phyloP scores from a whole-genome alignment of 2,329 filamentous ascomycete genomes.

The Diaporthe batatas region DNA sequence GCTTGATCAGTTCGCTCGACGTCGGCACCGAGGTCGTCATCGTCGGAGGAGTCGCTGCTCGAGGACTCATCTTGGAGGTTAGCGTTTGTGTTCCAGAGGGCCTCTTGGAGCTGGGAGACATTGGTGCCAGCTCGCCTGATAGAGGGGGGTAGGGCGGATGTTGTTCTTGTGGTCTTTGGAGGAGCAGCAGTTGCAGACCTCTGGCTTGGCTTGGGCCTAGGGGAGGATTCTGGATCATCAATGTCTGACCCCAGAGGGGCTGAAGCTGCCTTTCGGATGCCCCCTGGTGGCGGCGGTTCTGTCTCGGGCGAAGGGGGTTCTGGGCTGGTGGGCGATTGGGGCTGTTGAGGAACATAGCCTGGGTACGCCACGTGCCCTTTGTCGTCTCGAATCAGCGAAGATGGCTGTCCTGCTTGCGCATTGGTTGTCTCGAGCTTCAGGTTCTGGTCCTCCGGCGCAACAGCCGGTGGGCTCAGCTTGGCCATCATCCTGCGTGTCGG shows the following conservation, averaged over 20 bases:
- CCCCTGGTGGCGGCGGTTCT: not conserved
- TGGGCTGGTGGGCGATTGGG: slow-evolving; percentile 42
- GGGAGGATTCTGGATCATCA: not conserved
- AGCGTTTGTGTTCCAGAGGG: slow-evolving; percentile 44
- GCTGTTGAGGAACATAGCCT: slow-evolving; percentile 50
- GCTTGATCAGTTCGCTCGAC: slow-evolving; percentile 34
- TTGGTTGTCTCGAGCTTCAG: slow-evolving; percentile 49
- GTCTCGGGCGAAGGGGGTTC: not conserved
- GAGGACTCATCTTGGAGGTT: slow-evolving; percentile 44
- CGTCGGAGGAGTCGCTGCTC: slow-evolving; percentile 46
- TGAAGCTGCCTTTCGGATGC: slow-evolving; percentile 40
- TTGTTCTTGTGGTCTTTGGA: slow-evolving; percentile 35
- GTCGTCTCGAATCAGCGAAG: slow-evolving; percentile 51
- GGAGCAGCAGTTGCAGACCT: slow-evolving; percentile 46
- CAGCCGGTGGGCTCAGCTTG: slow-evolving; percentile 17
- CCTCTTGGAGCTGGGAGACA: slow-evolving; percentile 48
- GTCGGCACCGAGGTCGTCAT: slow-evolving; percentile 42
- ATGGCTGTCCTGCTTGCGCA: slow-evolving; percentile 46
- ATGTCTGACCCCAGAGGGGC: slow-evolving; percentile 32
- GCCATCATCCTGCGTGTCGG: slow-evolving; percentile 31
- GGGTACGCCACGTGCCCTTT: slow-evolving; percentile 52
- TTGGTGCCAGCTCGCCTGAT: slow-evolving; percentile 48
- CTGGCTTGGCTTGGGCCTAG: slow-evolving; percentile 43
- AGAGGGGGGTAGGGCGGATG: slow-evolving; percentile 41
- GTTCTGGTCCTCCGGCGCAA: slow-evolving; percentile 24